Evolutionary conservation across 345 rosid species (phyloP).

Genomic region (Dipteronia sinensis): DNA sequence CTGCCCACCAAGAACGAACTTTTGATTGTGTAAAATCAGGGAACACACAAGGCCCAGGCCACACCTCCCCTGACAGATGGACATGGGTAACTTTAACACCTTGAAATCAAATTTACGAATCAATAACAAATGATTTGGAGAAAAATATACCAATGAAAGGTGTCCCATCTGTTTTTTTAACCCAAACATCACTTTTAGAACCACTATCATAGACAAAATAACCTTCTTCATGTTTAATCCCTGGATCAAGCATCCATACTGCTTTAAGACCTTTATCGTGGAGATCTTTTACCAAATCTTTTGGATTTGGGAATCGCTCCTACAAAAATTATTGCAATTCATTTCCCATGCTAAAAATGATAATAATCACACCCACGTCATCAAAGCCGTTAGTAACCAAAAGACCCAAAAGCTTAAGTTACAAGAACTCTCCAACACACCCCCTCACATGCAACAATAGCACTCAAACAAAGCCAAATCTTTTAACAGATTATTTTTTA

Average conservation of each 20-base stretch:
- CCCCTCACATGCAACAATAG: too few species aligned
- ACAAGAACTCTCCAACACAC: too few species aligned
- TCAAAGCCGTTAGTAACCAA: neutral
- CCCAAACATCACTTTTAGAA: slow-evolving; percentile 61
- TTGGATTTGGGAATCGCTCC: slow-evolving; percentile 74
- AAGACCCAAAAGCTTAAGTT: too few species aligned
- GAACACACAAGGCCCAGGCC: slow-evolving; percentile 95
- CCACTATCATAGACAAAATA: slow-evolving; percentile 74
- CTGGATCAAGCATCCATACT: slow-evolving; percentile 97
- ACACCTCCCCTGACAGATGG: slow-evolving; percentile 71
- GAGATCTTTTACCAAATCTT: slow-evolving; percentile 60
- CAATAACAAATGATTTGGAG: slow-evolving; percentile 4
- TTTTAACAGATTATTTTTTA: neutral
- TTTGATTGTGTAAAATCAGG: slow-evolving; percentile 83
- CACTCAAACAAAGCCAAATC: neutral
- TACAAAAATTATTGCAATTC: slow-evolving; percentile 29
- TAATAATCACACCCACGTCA: neutral
- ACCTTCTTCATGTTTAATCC: slow-evolving; percentile 79
- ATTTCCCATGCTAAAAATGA: neutral
- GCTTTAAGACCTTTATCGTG: slow-evolving; percentile 76
- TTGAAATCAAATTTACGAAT: slow-evolving; percentile 10
- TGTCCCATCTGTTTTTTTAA: slow-evolving; percentile 63
- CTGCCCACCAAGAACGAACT: slow-evolving; percentile 90
- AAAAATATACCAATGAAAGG: slow-evolving; percentile 59
- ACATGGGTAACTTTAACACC: slow-evolving; percentile 12